Base-by-base conservation (phyloP, 2,329 filamentous ascomycete species). In the Drechslerella stenobrocha region DNA sequence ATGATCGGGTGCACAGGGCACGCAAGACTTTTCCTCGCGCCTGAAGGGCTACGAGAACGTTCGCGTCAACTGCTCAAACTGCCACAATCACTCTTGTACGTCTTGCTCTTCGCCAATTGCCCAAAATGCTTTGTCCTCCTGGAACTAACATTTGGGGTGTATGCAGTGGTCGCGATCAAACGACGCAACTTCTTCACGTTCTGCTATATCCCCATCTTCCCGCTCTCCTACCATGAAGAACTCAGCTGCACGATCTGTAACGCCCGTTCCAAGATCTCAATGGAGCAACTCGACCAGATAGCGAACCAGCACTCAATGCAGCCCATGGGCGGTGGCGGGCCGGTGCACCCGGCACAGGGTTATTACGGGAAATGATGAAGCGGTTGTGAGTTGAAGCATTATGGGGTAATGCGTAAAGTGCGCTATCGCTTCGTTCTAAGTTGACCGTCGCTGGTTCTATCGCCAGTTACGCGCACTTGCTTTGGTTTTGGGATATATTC, bases 31-130 rank as follows among this genome's bases (percentile, higher is more conserved):
- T 76, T 75, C 76, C 9, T 78, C 75, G 3, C 70, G 74, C 22
- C 75, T 81, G 55, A 70, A 73, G 45, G 80, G 79, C 70, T 79
- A 80, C 71, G 80, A 81, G 70, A 76, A 80, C 73, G 76, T 81
- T 55, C 79, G 77, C 3, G 78, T 79, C 0, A 78, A 79, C 74
- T 82, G 80, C 70, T 79, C 80, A 71, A 81, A 81, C 74, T 82
- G 80, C 73, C 79, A 79, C 40, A 82, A 81, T 73, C 63, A 66
- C 20, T 60, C 67, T 51, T 66, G 65, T 72, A 60, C 15, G 23
- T 20, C 37, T 22, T 7, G 13, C 15, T 24, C 35, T 34, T 18
- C 18, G 13, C 13, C 18, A 9, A 13, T 23, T 28, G 18, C 18
- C 51, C 5, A 63, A n/a, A n/a, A n/a, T n/a, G n/a, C n/a, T n/a